Base-by-base conservation (phyloP, 2,329 filamentous ascomycete genomes). In the Exophiala alcalophila region DNA sequence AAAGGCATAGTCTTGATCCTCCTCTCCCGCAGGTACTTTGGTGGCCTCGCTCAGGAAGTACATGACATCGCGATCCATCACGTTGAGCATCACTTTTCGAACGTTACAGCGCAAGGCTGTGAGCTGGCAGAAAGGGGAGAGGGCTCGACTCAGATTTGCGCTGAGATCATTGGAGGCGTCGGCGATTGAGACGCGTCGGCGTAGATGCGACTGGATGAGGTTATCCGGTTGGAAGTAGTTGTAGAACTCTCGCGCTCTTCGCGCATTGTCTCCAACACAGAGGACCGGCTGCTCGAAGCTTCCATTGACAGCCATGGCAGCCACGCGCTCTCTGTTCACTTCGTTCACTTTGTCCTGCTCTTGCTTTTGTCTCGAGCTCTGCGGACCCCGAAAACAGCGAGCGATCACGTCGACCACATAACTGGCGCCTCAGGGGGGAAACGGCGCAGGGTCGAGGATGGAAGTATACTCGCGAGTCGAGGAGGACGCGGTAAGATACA, bases 11-110 rank as follows among this genome's bases (percentile, higher is more conserved):
- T 58, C 46, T 6, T 11, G 11, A 11, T 47, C 44, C 4, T 26
- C 36, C 3, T 52, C 44, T 18, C 55, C 55, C 20, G 70, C 54
- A 19, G 62, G 61, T 7, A 72, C 56, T 36, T 61, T 61, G 5
- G 66, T 52, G 11, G 70, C 67, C 54, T 77, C 73, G n/a, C 71
- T 70, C 11, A 77, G 57, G 19, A 75, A 68, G 44, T 71, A 74
- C 49, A 74, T 71, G 15, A 60, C 64, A 6, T 70, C 62, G 15
- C 65, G 63, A 49, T 74, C 72, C 40, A 76, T 69, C 8, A 76
- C 61, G 47, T 65, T 70, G 34, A 69, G 62, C 35, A 69, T 48
- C 2, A 64, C 64, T 15, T 66, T 61, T 42, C 65, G 58, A 3
- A 59, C 62, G 41, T 48, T 24, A 34, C 40, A 44, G 29, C 47